Base-by-base conservation (phyloP, 2,329 filamentous ascomycete species). In the Dactylellina parvicollis region DNA sequence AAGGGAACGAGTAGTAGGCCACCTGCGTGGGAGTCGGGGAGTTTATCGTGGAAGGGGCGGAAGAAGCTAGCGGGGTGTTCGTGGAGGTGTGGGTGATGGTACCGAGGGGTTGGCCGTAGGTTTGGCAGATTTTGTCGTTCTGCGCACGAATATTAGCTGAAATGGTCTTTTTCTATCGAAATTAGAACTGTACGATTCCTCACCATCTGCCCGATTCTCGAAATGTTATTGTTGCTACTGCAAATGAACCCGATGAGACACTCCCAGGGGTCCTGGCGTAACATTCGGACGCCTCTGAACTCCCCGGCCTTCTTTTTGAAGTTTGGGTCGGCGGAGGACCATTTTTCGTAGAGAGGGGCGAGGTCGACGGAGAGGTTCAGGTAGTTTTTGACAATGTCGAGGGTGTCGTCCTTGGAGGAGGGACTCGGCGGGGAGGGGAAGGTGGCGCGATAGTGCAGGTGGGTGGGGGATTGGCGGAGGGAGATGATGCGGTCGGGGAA, bases 151-250 rank as follows among this genome's bases (percentile, higher is more conserved):
- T 60, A 67, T n/a, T n/a, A n/a, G n/a, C n/a, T n/a, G n/a, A n/a
- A n/a, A n/a, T n/a, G n/a, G n/a, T n/a, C n/a, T n/a, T n/a, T n/a
- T n/a, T n/a, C n/a, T n/a, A n/a, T n/a, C n/a, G n/a, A n/a, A n/a
- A n/a, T n/a, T n/a, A n/a, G n/a, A n/a, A n/a, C n/a, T n/a, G n/a
- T n/a, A n/a, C n/a, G n/a, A n/a, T n/a, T n/a, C n/a, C n/a, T n/a
- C 78, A 90, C 92, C 95, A 99, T 99, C 81, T 96, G 91, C 3
- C 91, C 94, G 80, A 99, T 99, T 38, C 95, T 88, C 1, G 89
- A 86, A 73, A 99, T 99, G 80, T 99, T 97, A 82, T 99, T 99
- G 82, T 99, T 99, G 81, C 92, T 96, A 81, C 93, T 97, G 84
- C 95, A 99, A 75, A 99, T 99, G 81, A 99, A 99, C 65, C 90